phyloP scores from a whole-genome alignment of 371 early-diverging fungal species.

The Mortierella sp. region DNA sequence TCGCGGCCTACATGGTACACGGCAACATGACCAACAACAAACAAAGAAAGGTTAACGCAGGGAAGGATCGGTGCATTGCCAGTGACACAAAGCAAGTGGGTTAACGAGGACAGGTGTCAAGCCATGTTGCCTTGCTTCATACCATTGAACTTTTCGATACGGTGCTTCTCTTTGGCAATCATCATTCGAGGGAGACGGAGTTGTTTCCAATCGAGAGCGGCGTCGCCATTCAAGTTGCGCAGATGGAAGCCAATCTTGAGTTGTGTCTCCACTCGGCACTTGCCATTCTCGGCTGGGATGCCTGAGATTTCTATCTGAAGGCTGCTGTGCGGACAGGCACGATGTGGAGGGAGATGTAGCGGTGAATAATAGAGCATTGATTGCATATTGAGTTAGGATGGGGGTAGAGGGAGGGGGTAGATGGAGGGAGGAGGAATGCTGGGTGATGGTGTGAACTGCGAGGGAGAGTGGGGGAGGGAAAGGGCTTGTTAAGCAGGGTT shows the following conservation, averaged over 20 bases:
- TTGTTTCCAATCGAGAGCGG: conserved; percentile 67
- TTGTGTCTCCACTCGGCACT: conserved; percentile 82
- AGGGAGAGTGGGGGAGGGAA: not conserved
- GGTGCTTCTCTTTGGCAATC: conserved; percentile 68
- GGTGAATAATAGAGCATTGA: not conserved
- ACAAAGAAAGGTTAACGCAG: not conserved
- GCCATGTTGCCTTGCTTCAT: not conserved
- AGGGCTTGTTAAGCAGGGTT: too few species aligned
- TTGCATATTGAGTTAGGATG: conserved; percentile 7
- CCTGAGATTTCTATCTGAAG: conserved; percentile 65
- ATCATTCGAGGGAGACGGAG: conserved; percentile 72
- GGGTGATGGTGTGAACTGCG: not conserved
- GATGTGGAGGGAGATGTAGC: not conserved
- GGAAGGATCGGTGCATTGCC: not conserved
- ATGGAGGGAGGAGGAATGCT: not conserved
- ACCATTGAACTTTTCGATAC: conserved; percentile 54
- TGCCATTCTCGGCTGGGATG: conserved; percentile 74
- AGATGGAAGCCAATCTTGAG: conserved; percentile 77
- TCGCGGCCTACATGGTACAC: conserved; percentile 30
- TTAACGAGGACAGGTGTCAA: too few species aligned
- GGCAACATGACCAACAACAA: not conserved
- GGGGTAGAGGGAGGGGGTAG: not conserved
- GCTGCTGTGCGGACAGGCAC: conserved; percentile 2
- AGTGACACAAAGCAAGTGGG: not conserved
- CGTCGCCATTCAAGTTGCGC: conserved; percentile 58